Evolutionary conservation across 1,284 basidiomycete species (phyloP), one percentile per base, ranked within the genome.

Genomic region (Stygiomarasmius scandens): DNA sequence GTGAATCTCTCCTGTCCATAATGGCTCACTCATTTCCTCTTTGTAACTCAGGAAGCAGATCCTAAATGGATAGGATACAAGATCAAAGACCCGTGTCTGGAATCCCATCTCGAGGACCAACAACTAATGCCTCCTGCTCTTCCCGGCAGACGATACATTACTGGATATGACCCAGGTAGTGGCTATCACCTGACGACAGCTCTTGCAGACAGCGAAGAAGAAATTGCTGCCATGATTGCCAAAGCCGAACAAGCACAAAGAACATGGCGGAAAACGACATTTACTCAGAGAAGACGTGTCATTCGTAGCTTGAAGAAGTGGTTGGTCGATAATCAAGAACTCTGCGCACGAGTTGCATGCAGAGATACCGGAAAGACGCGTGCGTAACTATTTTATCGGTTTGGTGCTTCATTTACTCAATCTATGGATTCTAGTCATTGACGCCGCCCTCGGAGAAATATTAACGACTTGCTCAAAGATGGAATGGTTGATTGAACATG

Each of bases 281-380:
- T 94, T 69, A 78, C 82, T 0, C 83, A 95, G 66, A 81, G 96
- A 23, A 79, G 90, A 66, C 84, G 87, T 61, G 87, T 98, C 41
- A 77, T 98, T 64, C 80, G 92, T 34, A 96, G 91, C 64, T 71
- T 99, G 64, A 82, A 93, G 64, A 89, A 90, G 61, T 99, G 96
- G 96, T 79, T 96, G 12, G 85, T 96, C 25, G 85, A 89, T 63
- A 93, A 96, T 65, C 87, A 95, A 74, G 90, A 96, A 58, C 75
- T 76, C 20, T 93, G 95, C 65, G 93, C 93, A 6, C 81, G 87
- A 48, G 91, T 97, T n/a, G 94, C 94, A 34, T 94, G 92, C 67
- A 81, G 96, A 36, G 96, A 99, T 72, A 95, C 95, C 0, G 96
- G 96, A 58, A 99, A 98, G 79, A 98, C 96, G 32, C 79, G 95